These are phyloP conservation scores for Oligophagozyma castellii DNA, from an alignment of 1,139 yeast genomes.

Conservation along the genomic window DNA sequence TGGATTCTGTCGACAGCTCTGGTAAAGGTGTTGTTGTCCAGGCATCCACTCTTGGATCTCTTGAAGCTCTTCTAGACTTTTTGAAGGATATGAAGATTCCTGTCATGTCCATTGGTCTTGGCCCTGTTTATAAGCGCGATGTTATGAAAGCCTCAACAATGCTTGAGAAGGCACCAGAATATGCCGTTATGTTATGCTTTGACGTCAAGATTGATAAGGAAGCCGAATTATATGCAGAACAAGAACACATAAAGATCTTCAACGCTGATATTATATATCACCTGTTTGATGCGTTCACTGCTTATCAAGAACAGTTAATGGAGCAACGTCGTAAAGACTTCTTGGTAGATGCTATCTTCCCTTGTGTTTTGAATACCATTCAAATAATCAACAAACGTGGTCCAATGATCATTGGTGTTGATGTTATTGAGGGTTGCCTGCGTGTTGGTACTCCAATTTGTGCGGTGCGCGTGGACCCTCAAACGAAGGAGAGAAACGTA, in stretches of 20 bases:
- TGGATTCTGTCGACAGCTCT: slow-evolving; percentile 86
- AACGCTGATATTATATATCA: slow-evolving; percentile 95
- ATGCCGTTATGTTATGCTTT: slow-evolving; percentile 93
- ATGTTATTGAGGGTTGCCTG: slow-evolving; percentile 80
- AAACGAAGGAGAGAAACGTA: slow-evolving; percentile 59
- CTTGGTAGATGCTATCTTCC: slow-evolving; percentile 82
- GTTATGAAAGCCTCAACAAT: slow-evolving; percentile 94
- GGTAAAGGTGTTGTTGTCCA: slow-evolving; percentile 98
- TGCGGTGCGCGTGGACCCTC: slow-evolving; percentile 82
- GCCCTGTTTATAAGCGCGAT: slow-evolving; percentile 96
- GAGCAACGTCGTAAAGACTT: slow-evolving; percentile 87
- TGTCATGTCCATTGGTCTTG: slow-evolving; percentile 94
- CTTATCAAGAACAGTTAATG: slow-evolving; percentile 74
- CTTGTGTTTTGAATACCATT: slow-evolving; percentile 84
- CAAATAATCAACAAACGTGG: slow-evolving; percentile 97
- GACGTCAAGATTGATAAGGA: slow-evolving; percentile 95
- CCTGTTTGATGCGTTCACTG: slow-evolving; percentile 87
- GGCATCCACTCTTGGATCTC: slow-evolving; percentile 94
- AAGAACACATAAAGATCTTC: slow-evolving; percentile 82
- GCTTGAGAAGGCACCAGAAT: slow-evolving; percentile 94
- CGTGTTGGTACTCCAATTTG: slow-evolving; percentile 92
- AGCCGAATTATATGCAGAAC: slow-evolving; percentile 95
- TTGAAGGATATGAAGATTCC: slow-evolving; percentile 98
- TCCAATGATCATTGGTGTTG: slow-evolving; percentile 99
- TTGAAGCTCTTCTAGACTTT: slow-evolving; percentile 94